Conservation (phyloP, 2,329 filamentous ascomycete genomes). For the Madurella mycetomatis region DNA sequence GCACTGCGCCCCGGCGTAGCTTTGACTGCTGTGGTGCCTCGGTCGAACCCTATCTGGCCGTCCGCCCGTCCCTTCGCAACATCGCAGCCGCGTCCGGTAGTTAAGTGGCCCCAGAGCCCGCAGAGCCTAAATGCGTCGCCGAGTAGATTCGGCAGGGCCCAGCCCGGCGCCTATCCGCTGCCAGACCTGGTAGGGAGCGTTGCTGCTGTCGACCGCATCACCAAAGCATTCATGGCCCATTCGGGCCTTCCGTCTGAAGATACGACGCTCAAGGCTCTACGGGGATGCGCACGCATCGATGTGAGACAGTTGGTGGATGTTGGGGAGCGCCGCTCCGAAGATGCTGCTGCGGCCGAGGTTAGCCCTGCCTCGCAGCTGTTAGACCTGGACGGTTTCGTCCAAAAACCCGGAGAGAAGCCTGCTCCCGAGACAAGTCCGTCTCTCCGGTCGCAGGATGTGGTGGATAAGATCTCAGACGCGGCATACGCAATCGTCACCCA, state of each 20-base stretch:
- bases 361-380: constrained; percentile 29
- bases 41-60: constrained; percentile 8
- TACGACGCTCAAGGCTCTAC: constrained; percentile 41
- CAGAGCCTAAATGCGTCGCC: constrained; percentile 7
- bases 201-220: constrained; percentile 39
- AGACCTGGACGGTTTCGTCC: constrained; percentile 19
- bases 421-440: constrained; percentile 1
- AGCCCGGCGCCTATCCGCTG: constrained; percentile 12
- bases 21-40: constrained; percentile 8
- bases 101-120: constrained; percentile 13
- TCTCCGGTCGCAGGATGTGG: constrained; percentile 34
- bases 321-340: constrained; percentile 39
- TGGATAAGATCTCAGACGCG: constrained; percentile 51
- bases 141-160: constrained; percentile 15
- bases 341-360: constrained; percentile 31
- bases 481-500: constrained; percentile 70
- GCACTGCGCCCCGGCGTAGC: constrained; percentile 19
- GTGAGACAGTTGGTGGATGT: constrained; percentile 30
- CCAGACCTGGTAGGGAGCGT: constrained; percentile 39
- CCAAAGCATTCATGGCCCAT: constrained; percentile 41
- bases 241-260: constrained; percentile 43
- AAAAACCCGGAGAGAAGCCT: constrained; percentile 12
- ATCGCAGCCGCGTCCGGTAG: constrained; percentile 16
- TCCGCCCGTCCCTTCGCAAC: constrained; percentile 21
- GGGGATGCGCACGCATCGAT: constrained; percentile 42